Evolutionary conservation across 2,329 filamentous ascomycete species (phyloP).

Genomic region (Colletotrichum phormii): DNA sequence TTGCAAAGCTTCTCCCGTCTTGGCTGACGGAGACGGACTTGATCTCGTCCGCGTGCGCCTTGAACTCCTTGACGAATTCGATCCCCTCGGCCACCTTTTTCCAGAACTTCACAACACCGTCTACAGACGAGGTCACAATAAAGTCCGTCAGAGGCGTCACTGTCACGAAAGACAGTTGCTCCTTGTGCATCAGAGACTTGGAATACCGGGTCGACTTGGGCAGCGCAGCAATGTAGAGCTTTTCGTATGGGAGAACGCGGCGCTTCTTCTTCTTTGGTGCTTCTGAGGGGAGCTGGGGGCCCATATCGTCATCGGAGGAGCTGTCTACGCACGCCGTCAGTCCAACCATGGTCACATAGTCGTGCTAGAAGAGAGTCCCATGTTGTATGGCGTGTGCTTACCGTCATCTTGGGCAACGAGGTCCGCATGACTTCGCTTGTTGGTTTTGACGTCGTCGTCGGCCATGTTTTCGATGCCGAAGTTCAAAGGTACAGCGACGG

Average conservation of each 20-base stretch:
- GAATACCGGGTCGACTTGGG: slow-evolving; percentile 86
- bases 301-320: slow-evolving; percentile 93
- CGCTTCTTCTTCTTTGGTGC: slow-evolving; percentile 90
- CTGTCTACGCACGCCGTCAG: slow-evolving; percentile 56
- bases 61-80: slow-evolving; percentile 98
- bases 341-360: not conserved
- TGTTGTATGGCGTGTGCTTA: slow-evolving; percentile 38
- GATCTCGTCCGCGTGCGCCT: slow-evolving; percentile 88
- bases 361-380: not conserved
- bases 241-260: slow-evolving; percentile 91
- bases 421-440: slow-evolving; percentile 68
- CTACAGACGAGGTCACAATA: slow-evolving; percentile 90
- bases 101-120: slow-evolving; percentile 99
- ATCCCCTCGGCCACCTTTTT: slow-evolving; percentile 92
- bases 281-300: slow-evolving; percentile 86
- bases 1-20: slow-evolving; percentile 94
- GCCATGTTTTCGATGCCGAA: slow-evolving; percentile 43
- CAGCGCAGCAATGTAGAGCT: slow-evolving; percentile 91
- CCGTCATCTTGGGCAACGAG: slow-evolving; percentile 61
- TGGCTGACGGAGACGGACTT: slow-evolving; percentile 85
- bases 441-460: slow-evolving; percentile 50
- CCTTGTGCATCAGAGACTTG: slow-evolving; percentile 98
- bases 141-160: slow-evolving; percentile 95
- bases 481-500: not conserved
- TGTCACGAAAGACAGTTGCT: slow-evolving; percentile 88